Conservation (phyloP, 2,329 filamentous ascomycete genomes). For the Xylariaceae sp. region DNA sequence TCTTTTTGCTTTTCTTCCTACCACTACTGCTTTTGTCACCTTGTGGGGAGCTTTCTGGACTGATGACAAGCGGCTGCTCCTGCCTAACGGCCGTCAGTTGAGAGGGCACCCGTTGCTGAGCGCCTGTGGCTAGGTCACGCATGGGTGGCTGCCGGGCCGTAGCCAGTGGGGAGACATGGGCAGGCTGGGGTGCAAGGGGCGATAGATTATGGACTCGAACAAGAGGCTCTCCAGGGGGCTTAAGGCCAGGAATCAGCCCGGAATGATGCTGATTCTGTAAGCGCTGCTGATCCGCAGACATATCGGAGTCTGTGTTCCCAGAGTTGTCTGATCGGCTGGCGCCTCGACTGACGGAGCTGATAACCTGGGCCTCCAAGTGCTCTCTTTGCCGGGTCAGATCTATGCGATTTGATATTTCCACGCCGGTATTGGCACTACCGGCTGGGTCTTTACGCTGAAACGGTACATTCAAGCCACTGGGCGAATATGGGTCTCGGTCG, state of each 20-base stretch:
- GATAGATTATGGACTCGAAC: slow-evolving; percentile 71
- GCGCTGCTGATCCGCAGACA: slow-evolving; percentile 32
- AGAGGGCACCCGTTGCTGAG: slow-evolving; percentile 42
- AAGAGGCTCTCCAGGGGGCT: slow-evolving; percentile 53
- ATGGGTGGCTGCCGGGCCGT: slow-evolving; percentile 36
- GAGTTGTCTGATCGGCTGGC: slow-evolving; percentile 42
- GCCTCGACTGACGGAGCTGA: slow-evolving; percentile 39
- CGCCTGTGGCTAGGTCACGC: slow-evolving; percentile 28
- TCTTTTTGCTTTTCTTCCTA: slow-evolving; percentile 51
- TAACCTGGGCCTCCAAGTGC: slow-evolving; percentile 26
- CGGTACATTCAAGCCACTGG: slow-evolving; percentile 8
- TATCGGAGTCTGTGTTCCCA: slow-evolving; percentile 34
- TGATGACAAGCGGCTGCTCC: slow-evolving; percentile 46
- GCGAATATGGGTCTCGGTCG: slow-evolving; percentile 16
- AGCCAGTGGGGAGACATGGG: slow-evolving; percentile 60
- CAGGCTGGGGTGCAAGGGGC: slow-evolving; percentile 70
- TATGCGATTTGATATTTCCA: background rate
- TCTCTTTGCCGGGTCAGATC: slow-evolving; percentile 11
- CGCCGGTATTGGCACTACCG: too few relatives aligned
- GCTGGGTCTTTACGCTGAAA: background rate
- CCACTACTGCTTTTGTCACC: slow-evolving; percentile 45
- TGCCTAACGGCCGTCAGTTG: slow-evolving; percentile 57
- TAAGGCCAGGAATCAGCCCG: slow-evolving; percentile 37
- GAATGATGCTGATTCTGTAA: slow-evolving; percentile 33
- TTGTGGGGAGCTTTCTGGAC: slow-evolving; percentile 58